phyloP scores from a whole-genome alignment of 1,139 yeast genomes.

The Scheffersomyces stambukii region DNA sequence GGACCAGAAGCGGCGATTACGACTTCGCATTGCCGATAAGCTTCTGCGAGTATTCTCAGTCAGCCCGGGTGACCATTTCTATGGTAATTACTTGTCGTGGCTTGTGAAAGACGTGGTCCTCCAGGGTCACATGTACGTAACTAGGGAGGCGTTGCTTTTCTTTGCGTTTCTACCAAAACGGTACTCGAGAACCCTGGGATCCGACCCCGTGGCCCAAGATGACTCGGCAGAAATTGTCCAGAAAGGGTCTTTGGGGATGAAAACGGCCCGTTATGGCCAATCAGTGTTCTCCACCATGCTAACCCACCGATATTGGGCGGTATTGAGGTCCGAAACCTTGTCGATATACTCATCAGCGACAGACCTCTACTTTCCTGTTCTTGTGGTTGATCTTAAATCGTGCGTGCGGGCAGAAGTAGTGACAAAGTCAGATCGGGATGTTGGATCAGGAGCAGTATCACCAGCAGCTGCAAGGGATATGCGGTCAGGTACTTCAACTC shows the following conservation, averaged over 20 bases:
- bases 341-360: slow-evolving; percentile 68
- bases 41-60: slow-evolving; percentile 36
- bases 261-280: slow-evolving; percentile 43
- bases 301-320: slow-evolving; percentile 64
- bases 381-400: slow-evolving; percentile 67
- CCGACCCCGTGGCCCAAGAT: slow-evolving; percentile 12
- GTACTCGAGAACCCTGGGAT: slow-evolving; percentile 7
- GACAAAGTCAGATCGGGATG: slow-evolving; percentile 21
- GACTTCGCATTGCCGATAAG: slow-evolving; percentile 32
- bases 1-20: slow-evolving; percentile 14
- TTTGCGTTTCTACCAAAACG: slow-evolving; percentile 76
- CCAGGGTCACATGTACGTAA: slow-evolving; percentile 81
- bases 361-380: slow-evolving; percentile 75
- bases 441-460: slow-evolving; percentile 8
- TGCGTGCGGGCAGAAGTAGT: slow-evolving; percentile 59
- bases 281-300: slow-evolving; percentile 31
- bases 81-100: slow-evolving; percentile 71
- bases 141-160: slow-evolving; percentile 61
- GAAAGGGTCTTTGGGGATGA: slow-evolving; percentile 48
- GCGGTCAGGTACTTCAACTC: slow-evolving; percentile 12
- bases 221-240: slow-evolving; percentile 33
- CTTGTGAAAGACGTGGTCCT: slow-evolving; percentile 73
- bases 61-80: slow-evolving; percentile 46
- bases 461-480: slow-evolving; percentile 7
- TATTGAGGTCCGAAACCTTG: slow-evolving; percentile 64